Evolutionary conservation across 2,329 filamentous ascomycete genomes (phyloP), one percentile per base, ranked within the genome.

Genomic region (Trichophyton mentagrophytes): DNA sequence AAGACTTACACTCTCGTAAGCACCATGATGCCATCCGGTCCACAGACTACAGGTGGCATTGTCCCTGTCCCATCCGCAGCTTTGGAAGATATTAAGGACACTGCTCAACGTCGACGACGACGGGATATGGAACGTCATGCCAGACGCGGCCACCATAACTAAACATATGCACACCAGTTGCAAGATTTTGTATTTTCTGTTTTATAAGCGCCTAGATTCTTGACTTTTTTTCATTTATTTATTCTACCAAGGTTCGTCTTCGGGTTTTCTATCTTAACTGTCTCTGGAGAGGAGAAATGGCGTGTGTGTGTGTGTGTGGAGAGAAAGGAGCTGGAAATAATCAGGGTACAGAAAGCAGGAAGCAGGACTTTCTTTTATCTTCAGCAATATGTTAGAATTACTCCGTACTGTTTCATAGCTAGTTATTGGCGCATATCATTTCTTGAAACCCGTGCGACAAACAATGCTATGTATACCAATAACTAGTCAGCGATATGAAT

Each of bases 11-110:
- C 57, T 8, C 15, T 59, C 17, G 25, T 36, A n/a, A 47, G 30
- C n/a, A 57, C 55, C 27, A 30, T 57, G 22, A 36, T 27, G 15
- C 55, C 33, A 44, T 22, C 40, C 15, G 22, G 33, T 5, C 4
- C 40, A n/a, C 58, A 57, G 30, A 58, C 40, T n/a, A 57, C 42
- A 5, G 57, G 56, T 25, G 57, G 56, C 42, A 60, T 60, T 36
- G 51, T 61, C 49, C 60, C 62, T 25, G 57, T 63, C 33, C 59
- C 57, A 11, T 58, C 60, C 51, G 27, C 25, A 17, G 25, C 30
- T 2, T 9, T 33, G 20, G 46, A 56, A 8, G 57, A 55, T 25
- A 42, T 9, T 6, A 59, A 61, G 51, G 60, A 57, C 17, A 57
- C 55, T 38, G 59, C 47, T 57, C 47, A 58, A 30, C 27, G 27